Percentiles rank a stretch among this genome's conserved stretches.
Conservation (phyloP, 1,139 yeast genomes). For the Sugiyamaella neomexicana region DNA sequence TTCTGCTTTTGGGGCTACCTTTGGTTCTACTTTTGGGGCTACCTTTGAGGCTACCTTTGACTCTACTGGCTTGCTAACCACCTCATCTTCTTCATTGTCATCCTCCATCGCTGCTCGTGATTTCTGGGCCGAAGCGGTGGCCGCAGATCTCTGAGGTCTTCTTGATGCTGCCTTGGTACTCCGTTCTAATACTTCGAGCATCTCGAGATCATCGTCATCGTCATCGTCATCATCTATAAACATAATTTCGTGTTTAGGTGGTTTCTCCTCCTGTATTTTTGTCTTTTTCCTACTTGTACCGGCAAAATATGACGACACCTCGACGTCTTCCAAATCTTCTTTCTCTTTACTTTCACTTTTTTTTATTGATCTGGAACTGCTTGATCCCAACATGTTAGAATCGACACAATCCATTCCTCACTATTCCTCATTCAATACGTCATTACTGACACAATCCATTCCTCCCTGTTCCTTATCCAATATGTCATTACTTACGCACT, state of each 20-base stretch:
- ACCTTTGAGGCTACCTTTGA: not conserved
- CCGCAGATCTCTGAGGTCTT: conserved; percentile 3
- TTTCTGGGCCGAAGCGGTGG: conserved; percentile 2
- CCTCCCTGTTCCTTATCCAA: no score
- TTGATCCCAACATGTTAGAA: not conserved
- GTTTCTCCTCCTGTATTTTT: conserved; percentile 8
- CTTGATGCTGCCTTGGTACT: not conserved
- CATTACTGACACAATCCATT: not conserved
- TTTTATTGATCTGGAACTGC: not conserved
- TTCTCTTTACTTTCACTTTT: not conserved
- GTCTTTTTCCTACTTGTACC: conserved; percentile 12
- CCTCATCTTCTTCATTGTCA: not conserved
- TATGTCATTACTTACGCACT: conserved; percentile 9
- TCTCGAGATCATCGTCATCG: conserved; percentile 33
- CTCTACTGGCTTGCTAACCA: not conserved
- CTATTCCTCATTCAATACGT: no score
- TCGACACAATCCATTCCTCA: no score
- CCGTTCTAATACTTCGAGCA: conserved; percentile 18
- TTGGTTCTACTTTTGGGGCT: no score
- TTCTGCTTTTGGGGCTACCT: no score
- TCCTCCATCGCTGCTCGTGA: not conserved
- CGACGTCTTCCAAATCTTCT: conserved; percentile 25
- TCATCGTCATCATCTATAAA: conserved; percentile 26
- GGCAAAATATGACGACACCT: conserved; percentile 27
- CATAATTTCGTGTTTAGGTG: not conserved